Conservation (phyloP, 139 green algal genomes). For the Zygnema circumcarinatum region DNA sequence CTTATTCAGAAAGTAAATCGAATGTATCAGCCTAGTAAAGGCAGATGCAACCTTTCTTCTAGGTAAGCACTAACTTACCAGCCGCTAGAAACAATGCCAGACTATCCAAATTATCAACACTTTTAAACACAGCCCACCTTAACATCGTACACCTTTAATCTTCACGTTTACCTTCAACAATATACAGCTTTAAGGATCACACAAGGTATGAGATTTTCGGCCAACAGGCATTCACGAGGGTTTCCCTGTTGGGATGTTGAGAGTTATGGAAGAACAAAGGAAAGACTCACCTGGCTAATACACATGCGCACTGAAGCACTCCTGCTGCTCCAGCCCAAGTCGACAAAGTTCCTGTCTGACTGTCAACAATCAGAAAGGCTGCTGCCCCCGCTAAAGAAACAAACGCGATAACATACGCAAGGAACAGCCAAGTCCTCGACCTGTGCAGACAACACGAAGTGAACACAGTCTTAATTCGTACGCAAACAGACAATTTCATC, state of each 20-base stretch:
- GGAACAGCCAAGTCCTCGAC: constrained; percentile 83
- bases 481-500: neutral
- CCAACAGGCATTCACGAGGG: neutral
- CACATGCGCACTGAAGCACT: constrained; percentile 46
- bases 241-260: neutral
- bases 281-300: constrained; percentile 45
- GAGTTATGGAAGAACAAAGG: neutral
- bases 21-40: too few species aligned
- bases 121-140: neutral
- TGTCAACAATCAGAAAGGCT: constrained; percentile 79
- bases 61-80: too few species aligned
- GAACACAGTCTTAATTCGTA: neutral
- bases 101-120: neutral
- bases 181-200: neutral
- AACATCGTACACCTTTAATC: neutral
- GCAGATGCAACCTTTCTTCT: too few species aligned
- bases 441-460: constrained; percentile 24
- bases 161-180: neutral
- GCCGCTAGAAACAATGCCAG: neutral
- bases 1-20: too few species aligned
- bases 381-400: constrained; percentile 72
- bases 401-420: constrained; percentile 86
- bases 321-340: constrained; percentile 57
- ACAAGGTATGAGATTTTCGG: neutral
- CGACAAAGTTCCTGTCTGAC: constrained; percentile 21